Evolutionary conservation across 2,329 filamentous ascomycete genomes (phyloP).

Genomic region (Aspergillus versicolor): DNA sequence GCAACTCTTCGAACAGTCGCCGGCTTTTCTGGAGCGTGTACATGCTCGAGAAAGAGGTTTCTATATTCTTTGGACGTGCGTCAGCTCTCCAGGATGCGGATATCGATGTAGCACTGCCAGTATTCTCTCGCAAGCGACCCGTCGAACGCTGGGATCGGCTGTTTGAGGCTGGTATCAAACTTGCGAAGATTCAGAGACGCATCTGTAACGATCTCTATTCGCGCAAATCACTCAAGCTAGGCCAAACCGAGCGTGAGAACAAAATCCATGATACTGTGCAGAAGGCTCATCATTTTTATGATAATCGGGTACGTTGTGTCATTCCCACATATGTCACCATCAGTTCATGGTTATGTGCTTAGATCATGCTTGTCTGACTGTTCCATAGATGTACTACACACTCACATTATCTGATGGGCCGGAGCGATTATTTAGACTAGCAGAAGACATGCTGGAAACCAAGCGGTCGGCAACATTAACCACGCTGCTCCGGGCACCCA

Average conservation of each 20-base stretch:
- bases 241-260: constrained; percentile 4
- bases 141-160: constrained; percentile 16
- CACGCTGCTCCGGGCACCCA: background rate
- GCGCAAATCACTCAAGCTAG: background rate
- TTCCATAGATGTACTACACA: background rate
- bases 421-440: background rate
- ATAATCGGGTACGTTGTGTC: background rate
- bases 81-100: constrained; percentile 22
- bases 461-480: background rate
- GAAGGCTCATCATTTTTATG: background rate
- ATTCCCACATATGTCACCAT: too few relatives aligned
- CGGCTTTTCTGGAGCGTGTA: constrained; percentile 25
- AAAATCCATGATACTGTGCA: constrained; percentile 3
- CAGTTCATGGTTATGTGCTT: too few relatives aligned
- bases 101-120: constrained; percentile 18
- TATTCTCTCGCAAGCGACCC: background rate
- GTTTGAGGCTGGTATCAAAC: constrained; percentile 11
- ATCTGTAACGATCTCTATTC: constrained; percentile 18
- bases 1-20: constrained; percentile 15
- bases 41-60: constrained; percentile 19
- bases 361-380: too few relatives aligned
- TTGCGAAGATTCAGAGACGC: constrained; percentile 14
- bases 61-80: constrained; percentile 18
- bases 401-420: background rate
- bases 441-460: background rate